A percentile compares a stretch with the other conserved stretches of the same genome.
Evolutionary conservation across 2,329 filamentous ascomycete genomes (phyloP).

Genomic region (Tolypocladium paradoxum): DNA sequence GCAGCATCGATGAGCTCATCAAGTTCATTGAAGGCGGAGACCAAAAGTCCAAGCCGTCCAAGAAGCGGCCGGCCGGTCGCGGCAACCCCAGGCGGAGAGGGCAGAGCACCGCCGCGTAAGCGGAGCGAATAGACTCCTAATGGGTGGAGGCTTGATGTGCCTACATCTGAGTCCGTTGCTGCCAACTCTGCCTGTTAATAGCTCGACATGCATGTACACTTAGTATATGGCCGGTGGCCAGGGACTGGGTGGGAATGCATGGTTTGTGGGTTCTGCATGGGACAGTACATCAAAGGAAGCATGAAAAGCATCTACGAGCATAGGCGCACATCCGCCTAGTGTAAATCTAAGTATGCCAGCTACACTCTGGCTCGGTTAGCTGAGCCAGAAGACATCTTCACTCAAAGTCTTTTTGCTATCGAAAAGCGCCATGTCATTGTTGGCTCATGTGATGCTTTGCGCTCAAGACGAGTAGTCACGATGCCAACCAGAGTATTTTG

Average conservation of each 20-base stretch:
- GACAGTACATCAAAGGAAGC: background rate
- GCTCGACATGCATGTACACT: background rate
- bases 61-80: slow-evolving; percentile 40
- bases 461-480: background rate
- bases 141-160: background rate
- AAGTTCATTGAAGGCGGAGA: slow-evolving; percentile 82
- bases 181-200: background rate
- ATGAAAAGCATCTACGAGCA: background rate
- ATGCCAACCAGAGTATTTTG: too few relatives aligned
- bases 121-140: background rate
- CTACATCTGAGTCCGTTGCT: background rate
- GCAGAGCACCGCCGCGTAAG: slow-evolving; percentile 2
- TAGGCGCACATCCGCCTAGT: background rate
- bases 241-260: background rate
- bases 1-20: slow-evolving; percentile 86
- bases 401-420: background rate
- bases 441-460: background rate
- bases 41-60: slow-evolving; percentile 38
- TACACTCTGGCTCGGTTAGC: background rate
- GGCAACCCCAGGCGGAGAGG: slow-evolving; percentile 47
- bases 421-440: background rate
- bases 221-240: background rate
- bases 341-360: background rate
- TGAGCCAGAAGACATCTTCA: background rate
- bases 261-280: background rate